These are phyloP conservation scores for Malassezia slooffiae DNA, from an alignment of 1,284 basidiomycete species.

Conservation along the genomic window DNA sequence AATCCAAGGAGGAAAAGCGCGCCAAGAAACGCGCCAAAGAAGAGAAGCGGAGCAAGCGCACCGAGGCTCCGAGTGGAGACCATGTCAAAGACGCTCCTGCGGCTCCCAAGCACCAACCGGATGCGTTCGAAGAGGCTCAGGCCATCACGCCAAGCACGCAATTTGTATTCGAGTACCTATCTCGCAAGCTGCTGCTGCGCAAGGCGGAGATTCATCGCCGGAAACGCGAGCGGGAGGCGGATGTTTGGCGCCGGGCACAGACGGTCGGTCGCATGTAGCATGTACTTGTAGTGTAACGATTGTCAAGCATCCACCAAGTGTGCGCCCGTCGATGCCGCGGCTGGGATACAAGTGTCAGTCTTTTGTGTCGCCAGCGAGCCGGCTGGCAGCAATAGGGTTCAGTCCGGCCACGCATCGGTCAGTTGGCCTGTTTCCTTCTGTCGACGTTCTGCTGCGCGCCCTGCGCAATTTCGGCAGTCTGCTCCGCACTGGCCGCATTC, in stretches of 20 bases:
- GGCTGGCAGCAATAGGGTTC: no score
- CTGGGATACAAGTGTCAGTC: no score
- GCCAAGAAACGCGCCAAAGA: slow-evolving; percentile 19
- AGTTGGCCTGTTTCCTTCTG: no score
- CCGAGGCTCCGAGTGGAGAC: slow-evolving; percentile 8
- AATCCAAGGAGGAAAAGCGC: slow-evolving; percentile 2
- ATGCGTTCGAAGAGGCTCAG: background rate
- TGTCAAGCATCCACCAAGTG: no score
- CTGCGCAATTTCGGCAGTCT: background rate
- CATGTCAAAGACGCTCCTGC: background rate
- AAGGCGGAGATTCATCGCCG: slow-evolving; percentile 31
- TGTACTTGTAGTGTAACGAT: slow-evolving; percentile 2
- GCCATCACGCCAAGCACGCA: slow-evolving; percentile 20
- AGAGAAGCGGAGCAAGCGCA: slow-evolving; percentile 5
- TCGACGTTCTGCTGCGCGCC: background rate
- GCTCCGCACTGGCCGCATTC: background rate
- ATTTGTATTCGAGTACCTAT: slow-evolving; percentile 36
- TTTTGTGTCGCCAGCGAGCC: no score
- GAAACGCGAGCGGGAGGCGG: slow-evolving; percentile 23
- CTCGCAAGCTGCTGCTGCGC: slow-evolving; percentile 29
- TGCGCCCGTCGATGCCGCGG: no score
- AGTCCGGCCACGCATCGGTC: no score
- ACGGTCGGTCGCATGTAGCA: slow-evolving; percentile 19
- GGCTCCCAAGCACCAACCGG: background rate
- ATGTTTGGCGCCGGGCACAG: slow-evolving; percentile 31